Conservation (phyloP, 2,329 filamentous ascomycete genomes). For the Trichophaea hybrida region DNA sequence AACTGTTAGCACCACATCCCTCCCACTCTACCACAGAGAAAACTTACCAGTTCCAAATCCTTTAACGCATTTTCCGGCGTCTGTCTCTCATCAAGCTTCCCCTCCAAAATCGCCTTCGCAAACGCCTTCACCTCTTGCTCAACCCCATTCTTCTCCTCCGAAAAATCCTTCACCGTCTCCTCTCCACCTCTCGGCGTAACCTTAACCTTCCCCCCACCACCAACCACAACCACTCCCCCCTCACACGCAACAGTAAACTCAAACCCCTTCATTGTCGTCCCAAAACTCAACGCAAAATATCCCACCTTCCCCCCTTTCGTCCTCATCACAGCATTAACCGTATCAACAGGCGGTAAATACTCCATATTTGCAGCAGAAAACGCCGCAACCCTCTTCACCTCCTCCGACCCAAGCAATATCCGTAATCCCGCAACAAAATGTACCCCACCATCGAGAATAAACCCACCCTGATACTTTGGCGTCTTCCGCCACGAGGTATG, state of each 20-base stretch:
- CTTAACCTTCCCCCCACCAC: slow-evolving; percentile 34
- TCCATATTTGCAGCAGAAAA: slow-evolving; percentile 42
- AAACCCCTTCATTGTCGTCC: slow-evolving; percentile 40
- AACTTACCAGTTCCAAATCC: slow-evolving; percentile 44
- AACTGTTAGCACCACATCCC: slow-evolving; percentile 23
- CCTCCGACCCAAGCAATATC: slow-evolving; percentile 39
- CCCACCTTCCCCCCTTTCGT: slow-evolving; percentile 43
- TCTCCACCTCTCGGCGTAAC: slow-evolving; percentile 31
- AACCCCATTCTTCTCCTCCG: slow-evolving; percentile 40
- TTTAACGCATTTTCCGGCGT: slow-evolving; percentile 44
- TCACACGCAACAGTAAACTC: slow-evolving; percentile 47
- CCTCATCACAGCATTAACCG: slow-evolving; percentile 45
- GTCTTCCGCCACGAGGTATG: slow-evolving; percentile 50
- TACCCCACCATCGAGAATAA: slow-evolving; percentile 61
- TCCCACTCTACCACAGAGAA: neutral
- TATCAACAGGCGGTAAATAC: slow-evolving; percentile 52
- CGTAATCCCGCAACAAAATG: slow-evolving; percentile 54
- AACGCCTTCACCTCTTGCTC: slow-evolving; percentile 47
- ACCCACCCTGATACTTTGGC: slow-evolving; percentile 60
- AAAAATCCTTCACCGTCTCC: slow-evolving; percentile 34
- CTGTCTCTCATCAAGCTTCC: slow-evolving; percentile 39
- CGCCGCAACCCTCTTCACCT: slow-evolving; percentile 39
- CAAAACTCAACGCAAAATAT: slow-evolving; percentile 44
- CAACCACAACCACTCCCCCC: slow-evolving; percentile 40
- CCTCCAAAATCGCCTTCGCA: slow-evolving; percentile 39